Conservation (phyloP, 441 rosid species). For the Kokia cookei region DNA sequence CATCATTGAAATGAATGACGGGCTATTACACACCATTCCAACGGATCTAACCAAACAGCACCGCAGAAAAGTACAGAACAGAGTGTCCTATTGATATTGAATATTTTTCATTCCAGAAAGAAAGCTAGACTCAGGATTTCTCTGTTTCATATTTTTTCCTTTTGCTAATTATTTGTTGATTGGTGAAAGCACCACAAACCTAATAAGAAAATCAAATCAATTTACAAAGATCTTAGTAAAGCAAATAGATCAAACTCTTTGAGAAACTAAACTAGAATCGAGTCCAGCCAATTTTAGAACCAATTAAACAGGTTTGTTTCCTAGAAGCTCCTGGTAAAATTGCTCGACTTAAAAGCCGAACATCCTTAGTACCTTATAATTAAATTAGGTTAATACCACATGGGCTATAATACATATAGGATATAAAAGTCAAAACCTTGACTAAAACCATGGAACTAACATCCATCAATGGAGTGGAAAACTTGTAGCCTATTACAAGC, state of each 20-base stretch:
- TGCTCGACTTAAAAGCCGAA: background rate
- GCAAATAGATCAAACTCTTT: background rate
- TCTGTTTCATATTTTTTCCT: background rate
- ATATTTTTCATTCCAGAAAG: background rate
- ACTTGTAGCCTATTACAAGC: background rate
- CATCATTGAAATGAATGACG: background rate
- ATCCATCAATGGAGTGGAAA: background rate
- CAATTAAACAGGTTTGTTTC: background rate
- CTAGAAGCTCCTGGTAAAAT: background rate
- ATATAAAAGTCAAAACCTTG: background rate
- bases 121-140: background rate
- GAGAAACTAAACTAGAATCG: background rate
- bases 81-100: background rate
- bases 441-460: background rate
- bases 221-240: background rate
- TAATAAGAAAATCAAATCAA: background rate
- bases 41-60: background rate
- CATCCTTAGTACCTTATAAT: background rate
- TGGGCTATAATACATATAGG: background rate
- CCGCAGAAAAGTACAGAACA: background rate
- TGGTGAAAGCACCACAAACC: background rate
- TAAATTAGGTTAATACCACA: background rate
- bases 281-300: background rate
- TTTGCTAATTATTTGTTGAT: background rate
- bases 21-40: background rate